phyloP scores from a whole-genome alignment of 2,329 filamentous ascomycete species.

The Hirsutella thompsonii region DNA sequence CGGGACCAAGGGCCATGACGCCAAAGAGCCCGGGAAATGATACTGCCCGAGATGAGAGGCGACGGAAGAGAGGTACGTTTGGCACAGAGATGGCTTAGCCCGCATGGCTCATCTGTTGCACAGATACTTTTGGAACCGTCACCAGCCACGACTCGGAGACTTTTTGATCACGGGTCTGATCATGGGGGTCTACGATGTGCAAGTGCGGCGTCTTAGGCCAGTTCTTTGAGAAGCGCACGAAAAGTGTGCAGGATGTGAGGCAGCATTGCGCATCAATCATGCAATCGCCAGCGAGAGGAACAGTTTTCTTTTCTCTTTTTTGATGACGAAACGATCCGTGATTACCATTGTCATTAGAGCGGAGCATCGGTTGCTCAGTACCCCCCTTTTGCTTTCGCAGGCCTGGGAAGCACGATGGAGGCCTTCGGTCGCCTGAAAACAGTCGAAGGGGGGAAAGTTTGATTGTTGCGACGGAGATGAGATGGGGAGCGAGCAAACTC shows the following conservation, averaged over 20 bases:
- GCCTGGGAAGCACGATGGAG: neutral
- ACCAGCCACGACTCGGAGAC: conserved; percentile 22
- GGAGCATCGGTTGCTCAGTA: conserved; percentile 3
- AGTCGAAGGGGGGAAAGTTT: no score
- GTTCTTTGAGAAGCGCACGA: no score
- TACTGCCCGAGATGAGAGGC: conserved; percentile 30
- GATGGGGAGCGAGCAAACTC: no score
- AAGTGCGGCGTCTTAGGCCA: neutral
- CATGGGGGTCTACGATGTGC: conserved; percentile 2
- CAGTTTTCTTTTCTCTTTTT: conserved; percentile 2
- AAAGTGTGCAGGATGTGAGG: no score
- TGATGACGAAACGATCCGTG: conserved; percentile 9
- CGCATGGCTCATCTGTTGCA: neutral
- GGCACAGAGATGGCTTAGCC: neutral
- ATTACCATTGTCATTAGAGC: conserved; percentile 8
- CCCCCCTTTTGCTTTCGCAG: neutral
- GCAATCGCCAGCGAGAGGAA: no score
- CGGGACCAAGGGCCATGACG: conserved; percentile 48
- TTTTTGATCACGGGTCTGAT: conserved; percentile 10
- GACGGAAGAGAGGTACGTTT: conserved; percentile 42
- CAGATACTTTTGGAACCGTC: conserved; percentile 23
- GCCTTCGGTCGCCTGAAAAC: neutral
- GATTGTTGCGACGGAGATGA: no score
- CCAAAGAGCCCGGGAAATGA: conserved; percentile 38
- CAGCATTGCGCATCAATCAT: no score